Evolutionary conservation across 495 filamentous ascomycete genomes (phyloP).

Genomic region (Xanthoparmelia taractica): DNA sequence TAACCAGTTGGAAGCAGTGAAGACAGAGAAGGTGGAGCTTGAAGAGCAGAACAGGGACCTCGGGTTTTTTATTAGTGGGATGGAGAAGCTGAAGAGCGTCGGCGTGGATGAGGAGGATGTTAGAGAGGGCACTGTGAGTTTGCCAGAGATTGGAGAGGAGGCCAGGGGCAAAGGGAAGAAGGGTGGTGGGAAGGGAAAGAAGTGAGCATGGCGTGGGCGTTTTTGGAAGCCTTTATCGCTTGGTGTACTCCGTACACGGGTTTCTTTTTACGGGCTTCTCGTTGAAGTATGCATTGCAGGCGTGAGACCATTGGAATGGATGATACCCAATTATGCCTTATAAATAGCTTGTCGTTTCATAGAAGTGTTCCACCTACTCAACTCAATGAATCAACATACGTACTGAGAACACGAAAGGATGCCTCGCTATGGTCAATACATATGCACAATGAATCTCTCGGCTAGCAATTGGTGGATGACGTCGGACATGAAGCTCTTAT

Average conservation of each 20-base stretch:
- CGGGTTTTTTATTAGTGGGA: constrained; percentile 77
- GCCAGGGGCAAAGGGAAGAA: constrained; percentile 11
- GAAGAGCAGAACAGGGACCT: constrained; percentile 86
- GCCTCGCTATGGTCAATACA: not conserved
- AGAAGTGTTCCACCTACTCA: too few relatives aligned
- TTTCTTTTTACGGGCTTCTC: not conserved
- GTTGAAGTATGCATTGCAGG: constrained; percentile 4
- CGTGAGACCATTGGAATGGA: not conserved
- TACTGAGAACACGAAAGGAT: not conserved
- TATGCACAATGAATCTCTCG: not conserved
- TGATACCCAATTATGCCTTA: not conserved
- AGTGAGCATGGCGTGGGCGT: constrained; percentile 10
- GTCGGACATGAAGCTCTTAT: not conserved
- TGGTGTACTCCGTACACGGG: too few relatives aligned
- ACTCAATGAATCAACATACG: not conserved
- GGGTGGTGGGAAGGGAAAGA: constrained; percentile 19
- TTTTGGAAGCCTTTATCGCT: not conserved
- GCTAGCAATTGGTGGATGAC: constrained; percentile 8
- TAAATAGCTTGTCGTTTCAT: not conserved
- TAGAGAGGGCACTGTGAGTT: constrained; percentile 47
- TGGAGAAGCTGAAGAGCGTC: constrained; percentile 67
- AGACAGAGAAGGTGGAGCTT: constrained; percentile 51
- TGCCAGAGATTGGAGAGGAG: constrained; percentile 37
- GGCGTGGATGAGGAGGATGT: constrained; percentile 51
- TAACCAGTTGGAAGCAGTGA: constrained; percentile 46